Evolutionary conservation across 2,329 filamentous ascomycete genomes (phyloP).

Genomic region (Botryotinia narcissicola): DNA sequence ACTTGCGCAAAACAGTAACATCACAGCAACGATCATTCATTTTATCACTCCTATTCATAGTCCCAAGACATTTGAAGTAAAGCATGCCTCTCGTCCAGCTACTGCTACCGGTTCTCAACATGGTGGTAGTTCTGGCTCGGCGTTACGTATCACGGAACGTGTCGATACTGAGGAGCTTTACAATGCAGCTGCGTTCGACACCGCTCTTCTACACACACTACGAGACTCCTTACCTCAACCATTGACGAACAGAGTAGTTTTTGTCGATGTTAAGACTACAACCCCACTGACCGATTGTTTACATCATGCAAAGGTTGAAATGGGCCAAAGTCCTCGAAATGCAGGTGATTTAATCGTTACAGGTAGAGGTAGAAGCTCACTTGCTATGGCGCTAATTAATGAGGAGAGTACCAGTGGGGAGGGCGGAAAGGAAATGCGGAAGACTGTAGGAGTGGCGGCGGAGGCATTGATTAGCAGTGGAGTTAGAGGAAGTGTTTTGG

Average conservation of each 20-base stretch:
- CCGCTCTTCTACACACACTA: constrained; percentile 56
- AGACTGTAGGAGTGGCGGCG: constrained; percentile 58
- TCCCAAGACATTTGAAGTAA: constrained; percentile 27
- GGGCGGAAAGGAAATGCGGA: constrained; percentile 44
- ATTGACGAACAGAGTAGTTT: constrained; percentile 55
- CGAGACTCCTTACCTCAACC: constrained; percentile 53
- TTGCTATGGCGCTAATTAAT: constrained; percentile 22
- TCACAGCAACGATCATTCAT: constrained; percentile 74
- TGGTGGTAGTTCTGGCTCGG: constrained; percentile 19
- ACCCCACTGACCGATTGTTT: constrained; percentile 43
- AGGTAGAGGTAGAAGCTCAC: constrained; percentile 45
- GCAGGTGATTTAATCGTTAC: constrained; percentile 70
- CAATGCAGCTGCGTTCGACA: constrained; percentile 34
- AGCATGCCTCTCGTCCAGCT: constrained; percentile 5
- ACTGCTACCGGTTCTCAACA: constrained; percentile 6
- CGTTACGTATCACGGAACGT: constrained; percentile 27
- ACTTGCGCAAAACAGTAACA: constrained; percentile 72
- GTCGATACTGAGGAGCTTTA: constrained; percentile 31
- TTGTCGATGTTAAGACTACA: constrained; percentile 50
- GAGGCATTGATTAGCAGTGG: constrained; percentile 57
- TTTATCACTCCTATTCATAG: constrained; percentile 42
- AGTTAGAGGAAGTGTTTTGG: constrained; percentile 65
- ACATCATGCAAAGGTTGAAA: constrained; percentile 54
- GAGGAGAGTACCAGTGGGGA: constrained; percentile 29
- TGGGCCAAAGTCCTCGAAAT: constrained; percentile 61